Conservation (phyloP, 208 protist species). For the Trypanosoma lewisi region DNA sequence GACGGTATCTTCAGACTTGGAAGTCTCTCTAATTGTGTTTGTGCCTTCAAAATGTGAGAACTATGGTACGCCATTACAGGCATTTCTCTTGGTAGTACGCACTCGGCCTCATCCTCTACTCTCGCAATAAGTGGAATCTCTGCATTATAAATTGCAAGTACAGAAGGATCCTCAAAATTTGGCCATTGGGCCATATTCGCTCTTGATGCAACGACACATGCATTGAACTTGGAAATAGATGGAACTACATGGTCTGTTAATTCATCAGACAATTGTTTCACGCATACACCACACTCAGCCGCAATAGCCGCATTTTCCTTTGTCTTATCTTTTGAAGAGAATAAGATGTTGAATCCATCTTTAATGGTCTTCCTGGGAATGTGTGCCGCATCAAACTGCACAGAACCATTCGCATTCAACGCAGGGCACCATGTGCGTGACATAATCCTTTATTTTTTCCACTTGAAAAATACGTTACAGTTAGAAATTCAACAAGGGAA, state of each 20-base stretch:
- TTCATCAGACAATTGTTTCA: constrained; percentile 24
- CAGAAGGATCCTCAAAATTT: constrained; percentile 6
- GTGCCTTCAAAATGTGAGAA: constrained; percentile 26
- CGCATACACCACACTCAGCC: constrained; percentile 42
- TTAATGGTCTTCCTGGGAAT: constrained; percentile 1
- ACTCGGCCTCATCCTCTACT: constrained; percentile 23
- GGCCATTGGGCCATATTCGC: constrained; percentile 49
- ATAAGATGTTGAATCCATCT: neutral
- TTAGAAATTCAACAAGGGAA: neutral
- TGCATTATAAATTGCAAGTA: constrained; percentile 5
- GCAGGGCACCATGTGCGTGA: constrained; percentile 44
- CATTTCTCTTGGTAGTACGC: neutral
- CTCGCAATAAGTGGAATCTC: constrained; percentile 12
- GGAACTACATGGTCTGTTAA: constrained; percentile 19
- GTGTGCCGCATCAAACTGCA: constrained; percentile 25
- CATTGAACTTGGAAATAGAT: constrained; percentile 41
- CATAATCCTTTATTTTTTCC: neutral
- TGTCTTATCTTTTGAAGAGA: constrained; percentile 5
- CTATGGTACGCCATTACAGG: constrained; percentile 17
- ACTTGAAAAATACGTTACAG: neutral
- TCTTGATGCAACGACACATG: constrained; percentile 54
- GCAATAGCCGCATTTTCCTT: constrained; percentile 43
- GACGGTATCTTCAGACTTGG: constrained; percentile 20
- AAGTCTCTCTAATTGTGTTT: constrained; percentile 10
- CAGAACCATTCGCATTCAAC: constrained; percentile 9